A percentile compares a stretch with the other conserved stretches of the same genome.
Evolutionary conservation across 164 flowering plant genomes (phyloP).

Genomic region (Echeveria elegans): DNA sequence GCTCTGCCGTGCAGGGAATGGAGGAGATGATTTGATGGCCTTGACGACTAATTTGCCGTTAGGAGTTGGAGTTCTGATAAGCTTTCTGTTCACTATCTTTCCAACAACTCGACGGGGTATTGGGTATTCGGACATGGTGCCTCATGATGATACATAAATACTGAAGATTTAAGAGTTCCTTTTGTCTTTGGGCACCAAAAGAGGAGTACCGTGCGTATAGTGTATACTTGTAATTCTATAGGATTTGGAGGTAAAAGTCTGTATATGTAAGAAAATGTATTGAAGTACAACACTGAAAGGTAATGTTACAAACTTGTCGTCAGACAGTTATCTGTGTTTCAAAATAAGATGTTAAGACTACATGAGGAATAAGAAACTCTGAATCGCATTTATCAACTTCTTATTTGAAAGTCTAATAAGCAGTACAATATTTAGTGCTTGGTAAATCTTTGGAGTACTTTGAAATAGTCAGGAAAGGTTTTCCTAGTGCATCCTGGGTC

Average conservation of each 20-base stretch:
- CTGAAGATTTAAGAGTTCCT: neutral
- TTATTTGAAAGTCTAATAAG: neutral
- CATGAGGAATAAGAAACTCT: neutral
- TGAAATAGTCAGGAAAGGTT: constrained; percentile 96
- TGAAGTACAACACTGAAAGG: neutral
- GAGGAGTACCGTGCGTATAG: no score
- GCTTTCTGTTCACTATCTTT: constrained; percentile 38
- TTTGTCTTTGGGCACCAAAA: no score
- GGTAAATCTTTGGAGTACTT: constrained; percentile 60
- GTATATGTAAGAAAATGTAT: neutral
- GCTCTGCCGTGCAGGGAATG: constrained; percentile 18
- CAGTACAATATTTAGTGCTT: constrained; percentile 49
- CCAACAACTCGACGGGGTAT: constrained; percentile 47
- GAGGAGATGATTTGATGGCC: constrained; percentile 8
- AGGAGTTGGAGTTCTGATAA: constrained; percentile 29
- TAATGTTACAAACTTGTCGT: neutral
- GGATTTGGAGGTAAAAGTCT: neutral
- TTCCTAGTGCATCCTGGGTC: constrained; percentile 96
- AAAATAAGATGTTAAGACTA: neutral
- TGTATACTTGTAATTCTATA: neutral
- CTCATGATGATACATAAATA: neutral
- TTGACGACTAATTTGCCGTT: constrained; percentile 33
- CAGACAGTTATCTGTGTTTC: neutral
- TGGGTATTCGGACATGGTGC: constrained; percentile 27
- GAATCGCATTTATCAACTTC: neutral